These are phyloP conservation scores for Chrysanthemum lavandulifolium DNA, from an alignment of 129 eudicot species.

Conservation along the genomic window DNA sequence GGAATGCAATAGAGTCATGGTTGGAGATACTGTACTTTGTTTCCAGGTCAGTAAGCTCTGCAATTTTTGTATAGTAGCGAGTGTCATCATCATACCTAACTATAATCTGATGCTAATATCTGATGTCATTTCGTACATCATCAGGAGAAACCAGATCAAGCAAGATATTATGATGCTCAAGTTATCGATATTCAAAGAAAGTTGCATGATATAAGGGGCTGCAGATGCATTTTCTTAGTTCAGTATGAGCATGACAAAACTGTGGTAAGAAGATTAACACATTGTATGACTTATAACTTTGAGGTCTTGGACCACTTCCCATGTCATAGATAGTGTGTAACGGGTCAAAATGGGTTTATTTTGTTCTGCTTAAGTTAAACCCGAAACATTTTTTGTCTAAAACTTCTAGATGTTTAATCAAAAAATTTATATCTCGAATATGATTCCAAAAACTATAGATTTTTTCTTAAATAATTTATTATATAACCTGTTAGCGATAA, in stretches of 20 bases:
- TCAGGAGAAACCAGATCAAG: constrained; percentile 70
- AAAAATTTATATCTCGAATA: no score
- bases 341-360: no score
- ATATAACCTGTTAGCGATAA: no score
- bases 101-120: constrained; percentile 6
- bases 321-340: no score
- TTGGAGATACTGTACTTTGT: constrained; percentile 74
- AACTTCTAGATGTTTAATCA: no score
- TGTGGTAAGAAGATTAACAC: constrained; percentile 48
- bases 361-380: no score
- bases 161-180: constrained; percentile 75
- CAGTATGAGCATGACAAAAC: constrained; percentile 65
- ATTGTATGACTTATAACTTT: not conserved
- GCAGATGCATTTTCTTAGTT: constrained; percentile 73
- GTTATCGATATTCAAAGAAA: constrained; percentile 56
- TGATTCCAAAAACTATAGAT: no score
- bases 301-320: no score
- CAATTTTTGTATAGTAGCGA: not conserved
- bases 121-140: not conserved
- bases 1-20: constrained; percentile 62
- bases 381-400: no score
- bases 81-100: not conserved
- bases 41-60: constrained; percentile 59
- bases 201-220: constrained; percentile 87
- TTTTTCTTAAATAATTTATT: no score